Base-by-base conservation (phyloP, 2,329 filamentous ascomycete genomes). In the Diaporthe velutina region DNA sequence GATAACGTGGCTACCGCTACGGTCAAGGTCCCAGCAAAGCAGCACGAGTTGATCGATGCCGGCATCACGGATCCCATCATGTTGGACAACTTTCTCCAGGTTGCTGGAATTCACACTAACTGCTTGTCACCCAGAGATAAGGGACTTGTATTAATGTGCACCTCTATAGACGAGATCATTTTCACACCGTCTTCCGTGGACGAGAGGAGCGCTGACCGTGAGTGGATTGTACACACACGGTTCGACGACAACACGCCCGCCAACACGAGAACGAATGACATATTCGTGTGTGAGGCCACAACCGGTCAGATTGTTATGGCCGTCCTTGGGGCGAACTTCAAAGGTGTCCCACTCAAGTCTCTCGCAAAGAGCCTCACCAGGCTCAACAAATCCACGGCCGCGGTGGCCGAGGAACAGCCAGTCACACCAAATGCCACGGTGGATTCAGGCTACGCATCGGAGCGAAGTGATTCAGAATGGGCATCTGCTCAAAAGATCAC, bases 101-200 rank as follows among this genome's bases (percentile, higher is more conserved):
- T 83, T 3, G 82, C 81, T 9, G 83, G 84, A 0, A 81, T 86
- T 8, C 82, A 81, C 71, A 81, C 82, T 3, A 85, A 85, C 70
- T 83, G 80, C 75, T 61, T 83, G 17, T 75, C 76, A 19, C 71
- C 78, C 7, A 73, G 77, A 25, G 58, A 64, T 30, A 42, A 75
- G 3, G 76, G 78, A 2, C 78, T 80, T 4, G 79, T 79, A 3
- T 77, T 78, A 25, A 75, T 81, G 25, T 81, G 79, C 72, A 77
- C 67, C 5, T 60, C 75, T 9, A 77, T 79, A 13, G 77, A 76
- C 19, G 76, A 77, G 45, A 75, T 76, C 33, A 74, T 74, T 55
- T 79, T 75, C 75, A 77, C 70, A 42, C 70, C 74, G 15, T 50
- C 28, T 60, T 72, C 1, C 57, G 3, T 72, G 40, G 19, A 9